phyloP scores from a whole-genome alignment of 768 basidiomycete species.

The Macrolepiota fuliginosa region DNA sequence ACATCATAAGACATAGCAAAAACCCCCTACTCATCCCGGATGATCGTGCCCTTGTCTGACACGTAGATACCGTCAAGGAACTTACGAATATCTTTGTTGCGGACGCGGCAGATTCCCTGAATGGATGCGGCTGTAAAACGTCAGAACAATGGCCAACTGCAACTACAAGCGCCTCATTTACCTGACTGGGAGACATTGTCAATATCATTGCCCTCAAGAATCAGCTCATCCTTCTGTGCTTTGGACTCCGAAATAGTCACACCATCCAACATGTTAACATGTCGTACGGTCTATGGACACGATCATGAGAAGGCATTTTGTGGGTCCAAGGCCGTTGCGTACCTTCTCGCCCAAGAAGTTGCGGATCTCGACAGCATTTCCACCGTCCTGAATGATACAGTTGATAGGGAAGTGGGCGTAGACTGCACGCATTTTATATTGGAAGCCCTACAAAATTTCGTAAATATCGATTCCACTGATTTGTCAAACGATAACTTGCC shows the following conservation, averaged over 20 bases:
- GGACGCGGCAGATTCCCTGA: conserved; percentile 93
- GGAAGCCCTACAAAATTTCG: conserved; percentile 71
- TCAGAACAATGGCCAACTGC: neutral
- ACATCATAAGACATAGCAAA: conserved; percentile 10
- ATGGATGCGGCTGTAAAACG: conserved; percentile 78
- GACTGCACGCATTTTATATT: conserved; percentile 99
- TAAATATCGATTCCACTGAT: neutral
- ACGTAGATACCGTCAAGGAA: conserved; percentile 95
- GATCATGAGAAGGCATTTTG: neutral
- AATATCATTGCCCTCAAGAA: conserved; percentile 93
- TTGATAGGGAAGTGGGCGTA: conserved; percentile 99
- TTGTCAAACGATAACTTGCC: conserved; percentile 38
- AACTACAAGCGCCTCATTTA: conserved; percentile 25
- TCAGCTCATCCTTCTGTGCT: conserved; percentile 91
- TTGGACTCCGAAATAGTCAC: conserved; percentile 84
- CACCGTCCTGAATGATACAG: conserved; percentile 84
- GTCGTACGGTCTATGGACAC: conserved; percentile 73
- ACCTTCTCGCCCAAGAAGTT: conserved; percentile 97
- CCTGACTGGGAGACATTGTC: conserved; percentile 97
- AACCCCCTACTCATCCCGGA: conserved; percentile 35
- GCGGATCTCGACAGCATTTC: conserved; percentile 79
- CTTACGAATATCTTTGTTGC: conserved; percentile 99
- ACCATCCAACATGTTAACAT: conserved; percentile 89
- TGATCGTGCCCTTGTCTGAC: conserved; percentile 73
- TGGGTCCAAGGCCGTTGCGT: conserved; percentile 14